Evolutionary conservation across 2,329 filamentous ascomycete genomes (phyloP), one percentile per base, ranked within the genome.

Genomic region (Fragosphaeria purpurea): DNA sequence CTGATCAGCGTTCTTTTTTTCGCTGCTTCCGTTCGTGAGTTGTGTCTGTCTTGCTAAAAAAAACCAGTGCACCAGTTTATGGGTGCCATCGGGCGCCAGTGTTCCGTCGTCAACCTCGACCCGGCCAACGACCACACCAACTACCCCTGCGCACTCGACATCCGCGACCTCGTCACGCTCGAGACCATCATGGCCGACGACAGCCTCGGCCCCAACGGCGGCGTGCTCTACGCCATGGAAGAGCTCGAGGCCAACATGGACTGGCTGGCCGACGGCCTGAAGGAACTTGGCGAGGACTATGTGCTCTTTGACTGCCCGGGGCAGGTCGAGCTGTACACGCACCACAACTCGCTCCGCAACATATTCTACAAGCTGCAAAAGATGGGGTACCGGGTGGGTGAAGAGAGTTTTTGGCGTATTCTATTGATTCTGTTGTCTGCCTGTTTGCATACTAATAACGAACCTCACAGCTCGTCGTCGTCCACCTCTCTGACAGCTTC

Each of bases 141-240:
- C 55, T 98, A 97, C 67, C 83, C 85, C 22, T 88, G 84, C 61
- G 90, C 90, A 5, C 77, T 98, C 58, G 93, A 98, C 63, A 91
- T 98, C 50, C 85, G 93, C 54, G 80, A 86, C 51, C 73, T 98
- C 1, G 81, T 97, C 38, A 94, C 88, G 7, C 75, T 98, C 7
- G 93, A 98, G 59, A 88, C 95, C 55, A 86, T 97, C 53, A 98
- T 98, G 93, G 79, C 83, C 44, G 86, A 91, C 54, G 90, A 97
- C 62, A 79, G 85, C 50, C 72, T 98, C 0, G 93, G 93, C 0
- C 93, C 93, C 0, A 98, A 98, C 59, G 93, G 93, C 1, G 90
- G 86, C 9, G 82, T 96, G 2, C 67, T 98, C 1, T 98, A 95
- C 68, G 93, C 93, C 2, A 79, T 98, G 13, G 93, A 98, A 64